Evolutionary conservation across 2,329 filamentous ascomycete species (phyloP).

Genomic region (Diaporthe australafricana): DNA sequence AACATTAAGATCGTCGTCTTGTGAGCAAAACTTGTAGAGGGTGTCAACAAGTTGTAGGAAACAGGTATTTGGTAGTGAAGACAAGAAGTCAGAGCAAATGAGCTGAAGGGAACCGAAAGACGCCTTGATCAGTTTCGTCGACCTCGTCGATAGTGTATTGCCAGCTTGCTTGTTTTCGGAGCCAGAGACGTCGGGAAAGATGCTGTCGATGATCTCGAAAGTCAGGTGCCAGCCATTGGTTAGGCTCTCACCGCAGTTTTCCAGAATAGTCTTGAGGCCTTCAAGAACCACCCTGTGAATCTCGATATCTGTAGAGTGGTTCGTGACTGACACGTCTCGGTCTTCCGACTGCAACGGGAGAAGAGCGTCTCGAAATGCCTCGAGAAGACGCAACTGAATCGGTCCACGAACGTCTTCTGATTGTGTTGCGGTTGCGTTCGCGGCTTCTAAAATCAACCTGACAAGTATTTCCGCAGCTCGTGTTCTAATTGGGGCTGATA

Average conservation of each 20-base stretch:
- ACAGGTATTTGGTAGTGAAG: slow-evolving; percentile 76
- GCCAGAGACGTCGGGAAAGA: slow-evolving; percentile 68
- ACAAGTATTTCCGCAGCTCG: slow-evolving; percentile 75
- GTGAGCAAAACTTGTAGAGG: slow-evolving; percentile 88
- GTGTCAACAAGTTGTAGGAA: slow-evolving; percentile 86
- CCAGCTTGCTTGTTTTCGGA: slow-evolving; percentile 48
- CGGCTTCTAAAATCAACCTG: slow-evolving; percentile 67
- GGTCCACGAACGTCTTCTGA: slow-evolving; percentile 63
- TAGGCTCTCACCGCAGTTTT: slow-evolving; percentile 88
- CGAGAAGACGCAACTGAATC: slow-evolving; percentile 79
- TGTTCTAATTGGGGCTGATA: slow-evolving; percentile 64
- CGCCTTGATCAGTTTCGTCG: slow-evolving; percentile 82
- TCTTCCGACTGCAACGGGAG: slow-evolving; percentile 66
- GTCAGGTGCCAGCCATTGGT: slow-evolving; percentile 86
- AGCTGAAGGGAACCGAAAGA: slow-evolving; percentile 92
- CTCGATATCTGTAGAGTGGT: slow-evolving; percentile 76
- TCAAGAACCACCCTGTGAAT: slow-evolving; percentile 86
- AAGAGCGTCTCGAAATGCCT: slow-evolving; percentile 73
- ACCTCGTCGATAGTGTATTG: slow-evolving; percentile 64
- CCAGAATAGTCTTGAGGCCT: slow-evolving; percentile 83
- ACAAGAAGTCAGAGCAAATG: slow-evolving; percentile 93
- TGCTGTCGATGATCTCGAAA: slow-evolving; percentile 86
- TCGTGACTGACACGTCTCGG: slow-evolving; percentile 65
- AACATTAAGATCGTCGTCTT: slow-evolving; percentile 93
- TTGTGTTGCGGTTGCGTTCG: slow-evolving; percentile 65